Evolutionary conservation across 352 stramenopile species (phyloP).

Genomic region (Pythium dissimile): DNA sequence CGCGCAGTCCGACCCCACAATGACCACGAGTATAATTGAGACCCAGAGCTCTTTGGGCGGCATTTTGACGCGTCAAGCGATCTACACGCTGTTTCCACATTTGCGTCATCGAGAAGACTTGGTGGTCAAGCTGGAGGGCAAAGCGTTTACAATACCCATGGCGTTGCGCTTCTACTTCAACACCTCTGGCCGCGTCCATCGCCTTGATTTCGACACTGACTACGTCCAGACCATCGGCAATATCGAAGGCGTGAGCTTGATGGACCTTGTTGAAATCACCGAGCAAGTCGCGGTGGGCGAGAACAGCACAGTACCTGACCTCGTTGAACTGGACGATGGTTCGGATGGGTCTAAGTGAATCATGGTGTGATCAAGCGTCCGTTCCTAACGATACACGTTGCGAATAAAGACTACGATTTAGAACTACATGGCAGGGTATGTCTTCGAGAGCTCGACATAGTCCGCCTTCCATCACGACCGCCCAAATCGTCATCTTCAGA

Average conservation of each 20-base stretch:
- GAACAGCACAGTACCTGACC: conserved; percentile 3
- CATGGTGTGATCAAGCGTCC: too few species aligned
- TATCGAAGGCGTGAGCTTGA: conserved; percentile 6
- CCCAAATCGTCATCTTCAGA: too few species aligned
- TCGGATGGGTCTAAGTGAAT: background rate
- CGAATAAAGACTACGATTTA: background rate
- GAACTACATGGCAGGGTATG: background rate
- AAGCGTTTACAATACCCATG: background rate
- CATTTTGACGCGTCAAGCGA: background rate
- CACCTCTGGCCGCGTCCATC: background rate
- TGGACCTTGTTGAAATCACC: conserved; percentile 12
- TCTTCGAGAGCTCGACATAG: too few species aligned
- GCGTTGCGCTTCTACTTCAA: conserved; percentile 16
- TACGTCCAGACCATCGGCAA: conserved; percentile 8
- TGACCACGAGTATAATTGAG: conserved; percentile 5
- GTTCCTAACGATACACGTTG: too few species aligned
- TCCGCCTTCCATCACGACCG: too few species aligned
- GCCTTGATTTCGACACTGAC: conserved; percentile 15
- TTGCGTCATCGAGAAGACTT: conserved; percentile 2
- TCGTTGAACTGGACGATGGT: background rate
- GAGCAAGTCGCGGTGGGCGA: conserved; percentile 10
- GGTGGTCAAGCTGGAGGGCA: conserved; percentile 6
- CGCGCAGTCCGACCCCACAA: background rate
- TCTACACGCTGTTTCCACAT: conserved; percentile 10
- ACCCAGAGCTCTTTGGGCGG: conserved; percentile 2